Evolutionary conservation across 2,329 filamentous ascomycete genomes (phyloP).

Genomic region (Aphanoascus verrucosus): DNA sequence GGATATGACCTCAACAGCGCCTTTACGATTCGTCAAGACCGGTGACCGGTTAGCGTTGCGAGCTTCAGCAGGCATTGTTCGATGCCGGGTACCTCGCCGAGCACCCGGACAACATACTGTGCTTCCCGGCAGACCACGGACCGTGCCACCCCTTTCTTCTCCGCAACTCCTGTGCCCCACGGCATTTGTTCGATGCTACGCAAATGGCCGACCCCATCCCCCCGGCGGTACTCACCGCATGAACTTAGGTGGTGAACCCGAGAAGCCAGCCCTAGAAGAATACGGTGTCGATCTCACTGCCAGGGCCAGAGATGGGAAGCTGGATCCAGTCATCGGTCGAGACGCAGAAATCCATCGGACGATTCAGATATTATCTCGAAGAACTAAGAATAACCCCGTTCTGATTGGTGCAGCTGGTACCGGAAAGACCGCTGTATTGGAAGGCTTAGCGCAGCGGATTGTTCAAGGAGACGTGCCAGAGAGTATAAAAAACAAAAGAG

Average conservation of each 20-base stretch:
- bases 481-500: constrained; percentile 86
- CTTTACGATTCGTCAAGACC: constrained; percentile 1
- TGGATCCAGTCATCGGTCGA: constrained; percentile 91
- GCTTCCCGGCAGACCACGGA: neutral
- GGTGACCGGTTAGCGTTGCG: constrained; percentile 1
- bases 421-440: constrained; percentile 86
- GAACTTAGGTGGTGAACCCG: constrained; percentile 63
- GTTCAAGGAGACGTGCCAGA: constrained; percentile 88
- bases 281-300: constrained; percentile 85
- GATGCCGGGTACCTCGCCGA: neutral
- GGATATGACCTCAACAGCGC: constrained; percentile 1
- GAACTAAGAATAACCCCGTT: constrained; percentile 94
- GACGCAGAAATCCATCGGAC: constrained; percentile 86
- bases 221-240: constrained; percentile 90
- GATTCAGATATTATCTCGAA: constrained; percentile 81
- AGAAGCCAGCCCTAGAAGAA: constrained; percentile 83
- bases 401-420: constrained; percentile 86
- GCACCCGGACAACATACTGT: neutral
- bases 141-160: neutral
- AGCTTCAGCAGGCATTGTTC: constrained; percentile 1
- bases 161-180: constrained; percentile 11
- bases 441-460: constrained; percentile 82
- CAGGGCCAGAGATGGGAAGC: constrained; percentile 72
- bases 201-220: constrained; percentile 61
- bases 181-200: constrained; percentile 37